Base-by-base conservation (phyloP, 306 rosid genomes). In the Lathyrus sativus region DNA sequence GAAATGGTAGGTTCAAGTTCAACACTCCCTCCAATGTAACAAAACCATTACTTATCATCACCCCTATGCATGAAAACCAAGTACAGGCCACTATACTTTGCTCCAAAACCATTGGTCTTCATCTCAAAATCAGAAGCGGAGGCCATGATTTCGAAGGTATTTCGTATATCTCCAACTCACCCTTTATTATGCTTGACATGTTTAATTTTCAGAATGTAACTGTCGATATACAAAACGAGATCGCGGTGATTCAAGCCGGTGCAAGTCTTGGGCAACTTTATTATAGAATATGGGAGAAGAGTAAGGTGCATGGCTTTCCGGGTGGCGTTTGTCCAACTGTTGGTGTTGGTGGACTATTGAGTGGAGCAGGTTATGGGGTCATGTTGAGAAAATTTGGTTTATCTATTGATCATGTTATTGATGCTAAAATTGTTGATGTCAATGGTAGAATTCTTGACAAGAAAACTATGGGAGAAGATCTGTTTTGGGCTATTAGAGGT, bases 341-440 rank as follows among this genome's bases (percentile, higher is more conserved):
- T 1, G 97, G 92, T 7, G 84, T 80, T 9, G 97, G 97, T 9
- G 96, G 97, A 3, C 92, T 85, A 37, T 13, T 91, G 19, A 83
- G 89, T 63, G 92, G 92, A 0, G 96, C 92, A 51, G 97, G 97
- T 3, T 91, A 91, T 54, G 96, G 97, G 0, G 86, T 75, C 70
- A 73, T 91, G 86, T 2, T 91, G 22, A 70, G 90, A 50, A 80
- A 74, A 42, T 44, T 68, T 41, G 92, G 92, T 1, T 63, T 87
- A 31, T 49, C 88, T 2, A 75, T 79, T 11, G 88, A 85, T 13
- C 33, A 74, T 13, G 68, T 87, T 7, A 5, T 80, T 15, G 89
- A 85, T 43, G 87, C 92, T 2, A 72, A 62, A 63, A 74, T 87
- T 19, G 83, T 83, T 9, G 71, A 83, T 72, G 80, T 28, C 0